These are phyloP conservation scores for Penicillium simplicissimum DNA, from an alignment of 495 filamentous ascomycete genomes.

Conservation along the genomic window DNA sequence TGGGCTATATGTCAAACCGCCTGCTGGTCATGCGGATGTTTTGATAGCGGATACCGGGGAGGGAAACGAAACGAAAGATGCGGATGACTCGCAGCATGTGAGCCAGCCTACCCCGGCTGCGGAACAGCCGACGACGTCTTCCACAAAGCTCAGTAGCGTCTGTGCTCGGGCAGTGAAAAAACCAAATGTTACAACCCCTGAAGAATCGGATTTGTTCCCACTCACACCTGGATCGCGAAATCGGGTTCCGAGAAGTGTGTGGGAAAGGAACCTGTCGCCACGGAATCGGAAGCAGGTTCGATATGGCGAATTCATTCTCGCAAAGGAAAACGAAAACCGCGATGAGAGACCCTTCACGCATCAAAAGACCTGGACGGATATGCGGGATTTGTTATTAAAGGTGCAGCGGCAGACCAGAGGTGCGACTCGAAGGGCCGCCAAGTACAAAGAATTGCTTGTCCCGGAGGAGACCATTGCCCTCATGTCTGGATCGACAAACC, in stretches of 20 bases:
- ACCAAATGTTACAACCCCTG: background rate
- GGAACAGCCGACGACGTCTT: background rate
- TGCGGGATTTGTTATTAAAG: constrained; percentile 29
- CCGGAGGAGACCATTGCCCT: constrained; percentile 43
- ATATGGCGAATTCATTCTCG: constrained; percentile 24
- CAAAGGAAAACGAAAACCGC: constrained; percentile 12
- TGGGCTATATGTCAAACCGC: background rate
- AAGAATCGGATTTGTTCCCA: background rate
- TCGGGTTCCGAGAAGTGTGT: background rate
- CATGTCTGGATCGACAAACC: constrained; percentile 32
- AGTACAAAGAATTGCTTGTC: constrained; percentile 35
- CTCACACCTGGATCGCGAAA: background rate
- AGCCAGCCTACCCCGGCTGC: background rate
- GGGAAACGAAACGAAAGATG: constrained; percentile 1
- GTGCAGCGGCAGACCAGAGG: constrained; percentile 19
- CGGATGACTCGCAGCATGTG: background rate
- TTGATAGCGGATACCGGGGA: background rate
- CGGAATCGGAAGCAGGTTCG: constrained; percentile 34
- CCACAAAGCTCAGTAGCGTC: background rate
- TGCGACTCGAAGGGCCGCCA: constrained; percentile 10
- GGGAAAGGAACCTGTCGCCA: constrained; percentile 15
- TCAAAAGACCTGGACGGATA: constrained; percentile 25
- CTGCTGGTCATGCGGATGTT: background rate
- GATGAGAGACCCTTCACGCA: background rate
- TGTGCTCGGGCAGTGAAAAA: background rate